Conservation (phyloP, 495 filamentous ascomycete genomes). For the Podospora didyma region DNA sequence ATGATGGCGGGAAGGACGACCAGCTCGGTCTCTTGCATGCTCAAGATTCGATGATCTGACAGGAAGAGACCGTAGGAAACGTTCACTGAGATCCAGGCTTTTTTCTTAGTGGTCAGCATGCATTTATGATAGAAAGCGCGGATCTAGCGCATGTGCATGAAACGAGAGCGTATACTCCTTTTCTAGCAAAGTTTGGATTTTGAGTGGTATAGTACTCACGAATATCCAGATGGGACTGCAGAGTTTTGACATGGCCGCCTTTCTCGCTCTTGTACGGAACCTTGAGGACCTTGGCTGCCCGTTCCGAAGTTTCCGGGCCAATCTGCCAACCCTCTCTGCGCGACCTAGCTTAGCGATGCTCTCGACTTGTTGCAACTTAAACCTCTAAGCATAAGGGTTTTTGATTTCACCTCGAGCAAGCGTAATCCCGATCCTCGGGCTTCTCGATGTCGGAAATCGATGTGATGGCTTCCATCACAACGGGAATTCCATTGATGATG, state of each 20-base stretch:
- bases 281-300: slow-evolving; percentile 3
- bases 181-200: too few relatives aligned
- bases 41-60: slow-evolving; percentile 5
- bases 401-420: slow-evolving; percentile 1
- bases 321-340: slow-evolving; percentile 1
- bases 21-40: slow-evolving; percentile 6
- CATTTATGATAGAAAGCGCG: background rate
- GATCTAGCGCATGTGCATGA: background rate
- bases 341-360: background rate
- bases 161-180: background rate
- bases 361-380: background rate
- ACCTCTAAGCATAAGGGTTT: background rate
- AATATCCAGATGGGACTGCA: slow-evolving; percentile 3
- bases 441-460: slow-evolving; percentile 3
- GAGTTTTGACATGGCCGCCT: slow-evolving; percentile 1
- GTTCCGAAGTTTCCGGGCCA: slow-evolving; percentile 2
- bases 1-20: slow-evolving; percentile 6
- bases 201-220: background rate
- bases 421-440: background rate
- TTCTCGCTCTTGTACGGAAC: slow-evolving; percentile 4
- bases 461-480: slow-evolving; percentile 1
- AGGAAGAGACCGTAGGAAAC: slow-evolving; percentile 7
- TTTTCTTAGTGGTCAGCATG: background rate
- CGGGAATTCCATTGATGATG: slow-evolving; percentile 5
- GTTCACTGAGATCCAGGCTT: slow-evolving; percentile 6